Base-by-base conservation (phyloP, 2,329 filamentous ascomycete genomes). In the Colletotrichum euphorbiae region DNA sequence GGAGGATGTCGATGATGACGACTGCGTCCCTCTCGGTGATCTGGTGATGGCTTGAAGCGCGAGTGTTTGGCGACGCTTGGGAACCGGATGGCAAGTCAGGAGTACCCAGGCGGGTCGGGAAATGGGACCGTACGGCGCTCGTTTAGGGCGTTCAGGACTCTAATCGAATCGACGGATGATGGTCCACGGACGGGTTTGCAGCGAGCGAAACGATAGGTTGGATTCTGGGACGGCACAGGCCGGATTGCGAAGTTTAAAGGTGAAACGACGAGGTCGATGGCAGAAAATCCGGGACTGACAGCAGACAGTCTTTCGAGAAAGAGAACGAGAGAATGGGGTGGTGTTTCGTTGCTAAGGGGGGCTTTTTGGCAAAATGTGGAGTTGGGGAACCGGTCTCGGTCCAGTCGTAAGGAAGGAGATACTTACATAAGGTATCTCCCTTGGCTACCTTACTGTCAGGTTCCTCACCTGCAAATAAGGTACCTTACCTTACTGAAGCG, bases 271-370 rank as follows among this genome's bases (percentile, higher is more conserved):
- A 69, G 62, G 62, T 67, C 52, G 62, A 69, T 62, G 62, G 67
- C 52, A 69, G 62, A 56, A 56, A 69, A 69, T 67, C 63, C 62
- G 67, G 62, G 67, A 69, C 62, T 67, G 62, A 58, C 62, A 67
- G 62, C 63, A 69, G 66, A 65, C 66, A 55, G 66, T 68, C 66
- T 65, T 69, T 69, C 56, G 63, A 69, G 67, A 66, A 67, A 36
- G 66, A 65, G 66, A 68, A 60, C 54, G 66, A 66, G 61, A 68
- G 66, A 60, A 67, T 67, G 67, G 67, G 67, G 56, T 58, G 67
- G 67, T 69, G 67, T 69, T 69, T 69, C 67, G 67, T 67, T 69
- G 67, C 67, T 69, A 62, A 67, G 67, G 67, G 62, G 67, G 67
- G 56, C 56, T 61, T 67, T 69, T 67, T 67, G 67, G 56, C 62